phyloP scores from a whole-genome alignment of 1,139 yeast genomes.

The Yarrowia galli region DNA sequence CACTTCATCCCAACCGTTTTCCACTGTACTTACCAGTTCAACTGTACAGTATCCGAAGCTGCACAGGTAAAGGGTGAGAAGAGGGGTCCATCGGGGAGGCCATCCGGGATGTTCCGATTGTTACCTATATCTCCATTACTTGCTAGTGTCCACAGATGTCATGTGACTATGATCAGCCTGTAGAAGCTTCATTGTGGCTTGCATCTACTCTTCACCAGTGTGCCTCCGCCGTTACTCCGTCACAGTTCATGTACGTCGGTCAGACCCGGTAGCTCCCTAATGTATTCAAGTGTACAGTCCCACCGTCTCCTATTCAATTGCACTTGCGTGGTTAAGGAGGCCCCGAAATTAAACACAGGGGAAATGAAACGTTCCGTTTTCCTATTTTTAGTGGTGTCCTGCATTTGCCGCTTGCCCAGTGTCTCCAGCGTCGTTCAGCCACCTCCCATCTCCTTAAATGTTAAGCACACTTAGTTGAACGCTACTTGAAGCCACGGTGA shows the following conservation, averaged over 20 bases:
- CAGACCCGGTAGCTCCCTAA: not conserved
- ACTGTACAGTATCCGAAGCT: not conserved
- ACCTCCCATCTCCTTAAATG: not conserved
- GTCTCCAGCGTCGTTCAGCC: not conserved
- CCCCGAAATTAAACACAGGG: constrained; percentile 13
- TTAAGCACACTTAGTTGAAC: not conserved
- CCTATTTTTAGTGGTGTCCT: not conserved
- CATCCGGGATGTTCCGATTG: not conserved
- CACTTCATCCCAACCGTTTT: constrained; percentile 21
- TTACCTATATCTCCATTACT: not conserved
- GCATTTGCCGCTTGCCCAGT: not conserved
- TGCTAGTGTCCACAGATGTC: not conserved
- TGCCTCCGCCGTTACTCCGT: not conserved
- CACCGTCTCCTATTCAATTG: not conserved
- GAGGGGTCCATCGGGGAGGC: not conserved
- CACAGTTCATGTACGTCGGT: not conserved
- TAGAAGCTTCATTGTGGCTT: not conserved
- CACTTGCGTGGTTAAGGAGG: constrained; percentile 7
- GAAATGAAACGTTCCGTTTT: constrained; percentile 3
- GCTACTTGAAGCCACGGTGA: not conserved
- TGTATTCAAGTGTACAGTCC: not conserved
- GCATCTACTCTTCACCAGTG: not conserved
- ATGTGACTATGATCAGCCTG: not conserved
- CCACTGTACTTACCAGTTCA: not conserved
- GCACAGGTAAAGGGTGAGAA: not conserved